Base-by-base conservation (phyloP, 306 rosid genomes). In the Phaseolus lunatus region DNA sequence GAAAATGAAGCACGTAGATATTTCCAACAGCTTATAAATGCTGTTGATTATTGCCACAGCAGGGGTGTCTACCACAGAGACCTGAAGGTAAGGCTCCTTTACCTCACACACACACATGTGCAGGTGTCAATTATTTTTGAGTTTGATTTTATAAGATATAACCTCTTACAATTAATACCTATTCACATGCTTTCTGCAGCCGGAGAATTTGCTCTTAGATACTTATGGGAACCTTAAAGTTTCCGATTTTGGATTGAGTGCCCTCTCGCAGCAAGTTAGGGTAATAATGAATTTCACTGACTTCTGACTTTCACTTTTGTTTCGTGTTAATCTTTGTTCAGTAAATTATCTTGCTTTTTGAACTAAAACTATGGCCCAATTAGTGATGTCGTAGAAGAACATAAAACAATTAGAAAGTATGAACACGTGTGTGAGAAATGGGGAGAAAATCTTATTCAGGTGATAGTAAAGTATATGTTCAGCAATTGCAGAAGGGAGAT, bases 41-140 rank as follows among this genome's bases (percentile, higher is more conserved):
- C 92, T 20, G 96, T 95, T 80, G 98, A 95, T 89, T 95, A 92
- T 87, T 95, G 99, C 84, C 99, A 95, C 82, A 95, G 99, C 88
- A 91, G 99, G 80, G 99, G 99, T 64, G 99, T 95, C 47, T 95
- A 80, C 78, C 99, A 95, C 79, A 85, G 99, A 82, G 99, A 95
- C 73, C 89, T 95, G 52, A 95, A 95, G 98, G 99, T 90, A 83
- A 79, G 70, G 53, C 27, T 58, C 39, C 31, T 78, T 73, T 62
- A 2, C 57, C 48, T 3, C 35, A 54, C 24, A 59, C 59, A 13
- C 20, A 15, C 20, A 19, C 48, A 69, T 18, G 24, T 68, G 75
- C 22, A 15, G 47, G 70, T 56, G 33, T 39, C 35, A 23, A 26
- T 5, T 33, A 11, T 56, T 20, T 15, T 20, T 16, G 49, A 57